phyloP scores from a whole-genome alignment of 2,329 filamentous ascomycete genomes.

The Fusarium secorum region DNA sequence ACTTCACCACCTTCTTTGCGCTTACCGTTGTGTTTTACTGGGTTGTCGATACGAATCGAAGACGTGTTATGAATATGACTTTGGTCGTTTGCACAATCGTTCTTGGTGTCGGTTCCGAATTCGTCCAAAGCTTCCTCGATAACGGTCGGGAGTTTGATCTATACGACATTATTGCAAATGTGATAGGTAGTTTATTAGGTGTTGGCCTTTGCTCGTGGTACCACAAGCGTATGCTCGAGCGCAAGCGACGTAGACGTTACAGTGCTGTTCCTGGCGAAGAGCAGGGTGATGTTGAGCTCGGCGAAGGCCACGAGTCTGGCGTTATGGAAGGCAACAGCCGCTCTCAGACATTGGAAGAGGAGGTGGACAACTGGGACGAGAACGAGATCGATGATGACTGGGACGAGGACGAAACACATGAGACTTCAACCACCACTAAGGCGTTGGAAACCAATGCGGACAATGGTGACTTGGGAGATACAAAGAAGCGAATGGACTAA shows the following conservation, averaged over 20 bases:
- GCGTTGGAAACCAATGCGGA: conserved; percentile 34
- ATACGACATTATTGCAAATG: conserved; percentile 87
- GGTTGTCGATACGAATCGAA: conserved; percentile 89
- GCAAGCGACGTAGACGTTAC: conserved; percentile 78
- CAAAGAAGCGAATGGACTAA: conserved; percentile 48
- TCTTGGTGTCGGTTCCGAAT: conserved; percentile 77
- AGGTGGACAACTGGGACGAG: conserved; percentile 95
- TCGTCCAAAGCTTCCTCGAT: conserved; percentile 77
- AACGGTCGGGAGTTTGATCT: conserved; percentile 77
- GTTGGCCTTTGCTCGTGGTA: conserved; percentile 86
- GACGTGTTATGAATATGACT: conserved; percentile 84
- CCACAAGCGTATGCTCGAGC: conserved; percentile 93
- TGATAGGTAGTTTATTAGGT: conserved; percentile 77
- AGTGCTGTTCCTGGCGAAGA: conserved; percentile 71
- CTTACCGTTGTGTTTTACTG: conserved; percentile 93
- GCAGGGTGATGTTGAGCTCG: conserved; percentile 78
- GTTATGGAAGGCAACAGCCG: conserved; percentile 55
- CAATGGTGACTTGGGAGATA: conserved; percentile 43
- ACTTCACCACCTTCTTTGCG: conserved; percentile 87
- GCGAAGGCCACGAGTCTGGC: conserved; percentile 73
- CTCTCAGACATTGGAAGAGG: conserved; percentile 69
- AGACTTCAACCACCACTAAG: conserved; percentile 19
- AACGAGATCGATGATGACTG: conserved; percentile 69
- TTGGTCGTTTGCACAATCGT: conserved; percentile 78
- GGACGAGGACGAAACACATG: conserved; percentile 59